Evolutionary conservation across 2,329 filamentous ascomycete genomes (phyloP), one percentile per base, ranked within the genome.

Genomic region (Aspergillus sp.): DNA sequence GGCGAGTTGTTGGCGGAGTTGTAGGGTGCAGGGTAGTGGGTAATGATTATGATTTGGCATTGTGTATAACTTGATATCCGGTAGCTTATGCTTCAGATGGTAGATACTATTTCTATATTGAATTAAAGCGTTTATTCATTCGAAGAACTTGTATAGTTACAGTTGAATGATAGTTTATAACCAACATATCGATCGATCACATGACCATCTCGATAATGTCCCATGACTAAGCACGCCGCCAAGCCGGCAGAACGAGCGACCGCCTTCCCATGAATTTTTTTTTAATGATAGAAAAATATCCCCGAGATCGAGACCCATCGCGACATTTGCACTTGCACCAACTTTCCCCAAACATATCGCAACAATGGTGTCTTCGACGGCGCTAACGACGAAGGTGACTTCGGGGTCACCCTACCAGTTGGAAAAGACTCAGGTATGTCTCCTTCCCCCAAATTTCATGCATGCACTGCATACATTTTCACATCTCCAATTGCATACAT

Each of bases 1-100:
- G 83, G 85, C 62, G 93, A 96, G 75, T 84, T 97, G 68, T 78
- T 96, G 81, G 74, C 73, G 17, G 77, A 78, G 11, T 64, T 80
- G 32, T 74, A 66, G 61, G 32, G n/a, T 13, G 47, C 8, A 38
- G 19, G 19, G 19, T 3, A 19, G 19, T 15, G 27, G 15, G 17
- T 38, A 39, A 54, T 54, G 49, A 39, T 44, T 59, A 49, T 50
- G 57, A 42, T 53, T 48, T 8, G 23, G 25, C 48, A 23, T 15
- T 27, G 13, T 56, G 38, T 19, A 32, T 47, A 30, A 27, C n/a
- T 59, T 54, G 27, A 48, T 38, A 36, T 23, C n/a, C 49, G 15
- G 49, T 36, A 36, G 11, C 5, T 11, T 30, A 10, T 10, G 8
- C 3, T 13, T 36, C 15, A 15, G 1, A 36, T 36, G 5, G 32